Conservation (phyloP, 2,329 filamentous ascomycete genomes). For the Colletotrichum costaricense region DNA sequence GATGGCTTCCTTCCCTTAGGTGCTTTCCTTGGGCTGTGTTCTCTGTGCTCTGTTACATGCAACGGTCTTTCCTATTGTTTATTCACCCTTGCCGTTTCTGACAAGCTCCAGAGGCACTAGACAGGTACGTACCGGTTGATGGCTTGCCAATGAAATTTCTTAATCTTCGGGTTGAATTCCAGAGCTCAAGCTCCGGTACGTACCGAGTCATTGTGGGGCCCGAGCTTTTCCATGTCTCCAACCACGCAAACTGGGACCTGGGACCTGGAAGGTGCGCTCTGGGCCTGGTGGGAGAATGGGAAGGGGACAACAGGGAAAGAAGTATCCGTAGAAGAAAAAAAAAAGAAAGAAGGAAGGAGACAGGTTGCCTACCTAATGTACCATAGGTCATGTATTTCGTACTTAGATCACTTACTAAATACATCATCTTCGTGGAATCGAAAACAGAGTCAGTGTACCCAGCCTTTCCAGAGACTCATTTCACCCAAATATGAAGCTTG, state of each 20-base stretch:
- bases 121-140: background rate
- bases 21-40: too few species aligned
- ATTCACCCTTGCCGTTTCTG: background rate
- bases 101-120: background rate
- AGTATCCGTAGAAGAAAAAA: background rate
- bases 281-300: background rate
- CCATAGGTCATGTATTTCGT: too few species aligned
- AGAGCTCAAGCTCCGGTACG: background rate
- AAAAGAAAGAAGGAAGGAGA: background rate
- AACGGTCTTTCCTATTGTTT: background rate
- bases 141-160: background rate
- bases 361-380: too few species aligned
- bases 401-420: background rate
- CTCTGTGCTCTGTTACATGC: background rate
- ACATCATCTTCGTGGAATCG: background rate
- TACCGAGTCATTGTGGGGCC: background rate
- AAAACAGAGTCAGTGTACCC: background rate
- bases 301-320: background rate
- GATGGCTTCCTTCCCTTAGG: background rate
- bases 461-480: slow-evolving; percentile 2
- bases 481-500: background rate
- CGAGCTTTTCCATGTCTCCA: background rate
- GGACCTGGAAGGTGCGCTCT: background rate
- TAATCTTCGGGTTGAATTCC: background rate
- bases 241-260: too few species aligned